phyloP scores from a whole-genome alignment of 2,329 filamentous ascomycete genomes.

The Sporothrix dimorphospora region DNA sequence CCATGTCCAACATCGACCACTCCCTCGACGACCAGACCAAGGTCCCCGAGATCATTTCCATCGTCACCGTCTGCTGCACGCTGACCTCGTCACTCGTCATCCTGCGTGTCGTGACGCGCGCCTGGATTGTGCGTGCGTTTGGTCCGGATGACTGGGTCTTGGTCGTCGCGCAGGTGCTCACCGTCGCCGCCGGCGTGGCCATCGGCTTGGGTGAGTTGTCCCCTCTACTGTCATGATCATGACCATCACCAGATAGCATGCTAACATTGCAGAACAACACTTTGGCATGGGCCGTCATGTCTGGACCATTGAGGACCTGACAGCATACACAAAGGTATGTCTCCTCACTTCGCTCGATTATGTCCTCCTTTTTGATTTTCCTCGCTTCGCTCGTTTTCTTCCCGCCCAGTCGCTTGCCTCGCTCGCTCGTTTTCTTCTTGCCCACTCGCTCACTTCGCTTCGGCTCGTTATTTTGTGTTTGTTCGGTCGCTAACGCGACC shows the following conservation, averaged over 20 bases:
- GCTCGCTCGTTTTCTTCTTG: background rate
- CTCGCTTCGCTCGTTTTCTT: background rate
- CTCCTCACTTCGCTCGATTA: too few species aligned
- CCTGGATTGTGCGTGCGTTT: conserved; percentile 13
- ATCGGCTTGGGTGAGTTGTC: too few species aligned
- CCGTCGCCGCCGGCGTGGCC: conserved; percentile 4
- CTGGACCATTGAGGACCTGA: conserved; percentile 22
- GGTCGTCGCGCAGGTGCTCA: background rate
- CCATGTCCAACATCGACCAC: conserved; percentile 16
- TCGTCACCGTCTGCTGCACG: conserved; percentile 35
- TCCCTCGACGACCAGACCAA: conserved; percentile 35
- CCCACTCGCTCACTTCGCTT: too few species aligned
- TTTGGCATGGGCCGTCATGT: conserved; percentile 31
- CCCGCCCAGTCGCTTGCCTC: background rate
- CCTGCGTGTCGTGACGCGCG: background rate
- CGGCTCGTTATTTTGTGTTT: background rate
- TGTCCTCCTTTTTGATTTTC: background rate
- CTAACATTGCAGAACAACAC: conserved; percentile 20
- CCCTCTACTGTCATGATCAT: too few species aligned
- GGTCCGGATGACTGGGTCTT: background rate
- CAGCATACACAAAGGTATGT: background rate
- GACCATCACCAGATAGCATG: background rate
- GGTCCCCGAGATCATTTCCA: conserved; percentile 33
- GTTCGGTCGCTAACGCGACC: background rate
- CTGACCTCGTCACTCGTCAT: conserved; percentile 23